Evolutionary conservation across 371 early-diverging fungal genomes (phyloP).

Genomic region (Mucor plumbeus): DNA sequence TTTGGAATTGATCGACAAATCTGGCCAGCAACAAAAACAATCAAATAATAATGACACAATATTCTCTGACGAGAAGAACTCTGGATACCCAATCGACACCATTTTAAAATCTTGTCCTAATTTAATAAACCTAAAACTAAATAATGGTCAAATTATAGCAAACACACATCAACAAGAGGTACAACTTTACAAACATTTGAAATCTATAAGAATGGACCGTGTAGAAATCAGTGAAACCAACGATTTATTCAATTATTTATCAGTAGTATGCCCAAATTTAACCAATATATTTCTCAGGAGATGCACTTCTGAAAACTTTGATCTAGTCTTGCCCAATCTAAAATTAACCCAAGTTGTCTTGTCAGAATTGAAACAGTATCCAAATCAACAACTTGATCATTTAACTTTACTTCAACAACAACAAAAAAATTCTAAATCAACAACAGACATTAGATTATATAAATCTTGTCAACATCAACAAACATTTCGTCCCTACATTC

Average conservation of each 20-base stretch:
- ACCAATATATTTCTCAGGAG: background rate
- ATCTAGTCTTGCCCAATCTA: background rate
- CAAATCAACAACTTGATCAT: slow-evolving; percentile 2
- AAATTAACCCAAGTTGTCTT: background rate
- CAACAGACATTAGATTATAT: slow-evolving; percentile 6
- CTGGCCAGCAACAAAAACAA: background rate
- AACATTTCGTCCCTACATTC: slow-evolving; percentile 10
- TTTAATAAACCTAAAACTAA: background rate
- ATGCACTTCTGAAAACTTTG: slow-evolving; percentile 3
- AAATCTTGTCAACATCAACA: background rate
- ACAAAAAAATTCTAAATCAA: background rate
- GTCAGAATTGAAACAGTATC: background rate
- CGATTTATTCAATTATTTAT: background rate
- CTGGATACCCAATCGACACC: slow-evolving; percentile 1
- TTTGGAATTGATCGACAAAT: background rate
- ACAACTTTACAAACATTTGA: background rate
- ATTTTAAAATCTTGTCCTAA: slow-evolving; percentile 2
- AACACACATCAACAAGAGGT: background rate
- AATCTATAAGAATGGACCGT: background rate
- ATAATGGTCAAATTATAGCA: background rate
- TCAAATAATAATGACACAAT: background rate
- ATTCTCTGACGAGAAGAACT: background rate
- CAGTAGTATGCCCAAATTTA: background rate
- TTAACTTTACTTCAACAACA: slow-evolving; percentile 3
- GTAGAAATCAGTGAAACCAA: background rate